Percentiles rank a stretch among this genome's conserved stretches.
Evolutionary conservation across 2,329 filamentous ascomycete species (phyloP).

Genomic region (Westerdykella ornata): DNA sequence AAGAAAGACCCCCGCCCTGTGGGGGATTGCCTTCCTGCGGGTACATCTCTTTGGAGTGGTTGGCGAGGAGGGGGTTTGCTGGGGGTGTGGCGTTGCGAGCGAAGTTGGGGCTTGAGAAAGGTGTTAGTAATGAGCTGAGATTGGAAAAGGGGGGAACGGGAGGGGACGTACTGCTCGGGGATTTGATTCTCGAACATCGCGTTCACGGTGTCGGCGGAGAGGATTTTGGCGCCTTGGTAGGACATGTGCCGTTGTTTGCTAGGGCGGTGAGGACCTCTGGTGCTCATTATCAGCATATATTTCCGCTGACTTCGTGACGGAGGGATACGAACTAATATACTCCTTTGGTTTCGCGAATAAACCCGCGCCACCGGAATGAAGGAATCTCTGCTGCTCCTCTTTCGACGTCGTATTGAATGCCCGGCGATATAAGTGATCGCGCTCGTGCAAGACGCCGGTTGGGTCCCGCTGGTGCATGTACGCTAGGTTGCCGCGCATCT

Average conservation of each 20-base stretch:
- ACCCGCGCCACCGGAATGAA: constrained; percentile 58
- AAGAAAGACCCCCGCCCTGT: constrained; percentile 59
- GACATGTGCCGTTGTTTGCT: constrained; percentile 58
- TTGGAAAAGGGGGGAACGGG: not conserved
- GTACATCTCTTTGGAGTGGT: constrained; percentile 47
- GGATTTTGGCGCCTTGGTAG: constrained; percentile 49
- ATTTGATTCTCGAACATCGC: constrained; percentile 62
- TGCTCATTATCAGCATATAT: not conserved
- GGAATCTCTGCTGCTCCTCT: constrained; percentile 41
- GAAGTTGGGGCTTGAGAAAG: constrained; percentile 43
- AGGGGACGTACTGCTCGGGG: constrained; percentile 31
- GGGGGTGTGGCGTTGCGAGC: constrained; percentile 42
- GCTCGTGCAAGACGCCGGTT: constrained; percentile 25
- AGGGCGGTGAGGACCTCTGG: constrained; percentile 55
- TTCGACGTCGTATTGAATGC: constrained; percentile 43
- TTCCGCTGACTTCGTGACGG: not conserved
- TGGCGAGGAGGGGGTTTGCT: constrained; percentile 46
- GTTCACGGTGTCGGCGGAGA: constrained; percentile 53
- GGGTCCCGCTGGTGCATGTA: constrained; percentile 50
- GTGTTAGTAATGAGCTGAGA: not conserved
- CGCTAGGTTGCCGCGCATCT: constrained; percentile 51
- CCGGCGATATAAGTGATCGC: constrained; percentile 48
- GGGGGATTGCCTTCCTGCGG: constrained; percentile 44
- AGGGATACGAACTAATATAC: constrained; percentile 47
- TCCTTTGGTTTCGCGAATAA: constrained; percentile 54